Percentiles rank a stretch among this genome's conserved stretches.
Conservation (phyloP, 202 grass and related monocot species). For the Schoenoplectus triqueter region DNA sequence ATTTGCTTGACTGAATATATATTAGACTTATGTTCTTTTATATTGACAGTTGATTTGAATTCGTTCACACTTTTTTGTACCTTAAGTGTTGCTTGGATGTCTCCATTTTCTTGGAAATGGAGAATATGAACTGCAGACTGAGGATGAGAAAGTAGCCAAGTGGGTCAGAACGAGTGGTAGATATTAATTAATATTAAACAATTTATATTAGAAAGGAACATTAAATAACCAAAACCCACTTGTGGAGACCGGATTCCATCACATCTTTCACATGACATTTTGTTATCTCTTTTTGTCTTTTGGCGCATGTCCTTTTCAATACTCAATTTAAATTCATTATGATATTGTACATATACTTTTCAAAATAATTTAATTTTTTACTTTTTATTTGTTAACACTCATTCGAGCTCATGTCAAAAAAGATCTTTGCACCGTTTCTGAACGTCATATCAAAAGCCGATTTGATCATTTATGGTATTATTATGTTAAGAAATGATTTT, state of each 20-base stretch:
- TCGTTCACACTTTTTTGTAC: neutral
- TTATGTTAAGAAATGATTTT: neutral
- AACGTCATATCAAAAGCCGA: neutral
- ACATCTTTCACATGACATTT: slow-evolving; percentile 46
- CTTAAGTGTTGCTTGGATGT: neutral
- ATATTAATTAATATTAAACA: slow-evolving; percentile 25
- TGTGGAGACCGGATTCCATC: slow-evolving; percentile 27
- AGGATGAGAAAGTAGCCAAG: neutral
- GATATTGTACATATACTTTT: neutral
- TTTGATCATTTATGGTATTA: neutral
- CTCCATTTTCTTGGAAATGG: neutral
- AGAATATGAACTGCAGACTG: neutral
- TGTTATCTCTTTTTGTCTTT: neutral
- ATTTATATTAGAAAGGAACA: neutral
- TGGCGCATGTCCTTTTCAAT: slow-evolving; percentile 16
- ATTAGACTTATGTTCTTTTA: too few relatives aligned
- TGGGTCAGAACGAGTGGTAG: slow-evolving; percentile 32
- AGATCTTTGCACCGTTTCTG: neutral
- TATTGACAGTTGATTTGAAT: too few relatives aligned
- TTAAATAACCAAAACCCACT: slow-evolving; percentile 31
- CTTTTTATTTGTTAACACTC: neutral
- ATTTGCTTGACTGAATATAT: neutral
- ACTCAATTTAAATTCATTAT: neutral
- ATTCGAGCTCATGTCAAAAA: neutral
- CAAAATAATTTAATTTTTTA: neutral